These are phyloP conservation scores for Chaetoceros muelleri DNA, from an alignment of 108 stramenopile genomes.

Conservation along the genomic window DNA sequence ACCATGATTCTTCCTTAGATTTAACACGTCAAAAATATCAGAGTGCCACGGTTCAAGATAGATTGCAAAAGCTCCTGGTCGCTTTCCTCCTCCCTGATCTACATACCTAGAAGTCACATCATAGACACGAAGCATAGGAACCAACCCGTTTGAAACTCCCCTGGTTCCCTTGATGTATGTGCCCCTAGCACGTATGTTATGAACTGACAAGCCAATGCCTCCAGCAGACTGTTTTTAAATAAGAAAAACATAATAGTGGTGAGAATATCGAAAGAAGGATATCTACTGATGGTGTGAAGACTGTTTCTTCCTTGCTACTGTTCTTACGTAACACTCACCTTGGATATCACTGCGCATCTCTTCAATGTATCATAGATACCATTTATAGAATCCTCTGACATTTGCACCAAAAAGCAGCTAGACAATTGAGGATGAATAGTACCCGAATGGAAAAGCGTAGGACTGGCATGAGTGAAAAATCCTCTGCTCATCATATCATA, in stretches of 20 bases:
- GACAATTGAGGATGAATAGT: constrained; percentile 93
- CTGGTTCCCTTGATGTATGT: constrained; percentile 90
- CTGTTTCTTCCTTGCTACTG: neutral
- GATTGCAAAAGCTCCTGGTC: constrained; percentile 94
- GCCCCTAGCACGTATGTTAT: constrained; percentile 90
- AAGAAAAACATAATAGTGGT: neutral
- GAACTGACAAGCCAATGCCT: constrained; percentile 91
- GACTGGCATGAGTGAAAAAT: constrained; percentile 94
- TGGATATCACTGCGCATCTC: constrained; percentile 89
- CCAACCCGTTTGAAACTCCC: constrained; percentile 90
- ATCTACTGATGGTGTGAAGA: neutral
- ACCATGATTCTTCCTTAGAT: constrained; percentile 95
- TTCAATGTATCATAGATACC: constrained; percentile 97
- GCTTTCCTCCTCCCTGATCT: constrained; percentile 95
- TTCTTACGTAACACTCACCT: constrained; percentile 15
- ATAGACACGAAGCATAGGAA: constrained; percentile 98
- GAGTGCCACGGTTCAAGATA: constrained; percentile 98
- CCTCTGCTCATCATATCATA: constrained; percentile 92
- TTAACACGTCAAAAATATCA: constrained; percentile 88
- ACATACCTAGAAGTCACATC: constrained; percentile 95
- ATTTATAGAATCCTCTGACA: constrained; percentile 93
- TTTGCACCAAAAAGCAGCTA: constrained; percentile 90
- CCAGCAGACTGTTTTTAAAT: constrained; percentile 61
- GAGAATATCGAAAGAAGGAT: neutral
- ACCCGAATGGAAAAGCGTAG: constrained; percentile 94